A percentile compares a stretch with the other conserved stretches of the same genome.
These are phyloP conservation scores for Plenodomus biglobosus DNA, from an alignment of 2,329 filamentous ascomycete genomes.

Conservation along the genomic window DNA sequence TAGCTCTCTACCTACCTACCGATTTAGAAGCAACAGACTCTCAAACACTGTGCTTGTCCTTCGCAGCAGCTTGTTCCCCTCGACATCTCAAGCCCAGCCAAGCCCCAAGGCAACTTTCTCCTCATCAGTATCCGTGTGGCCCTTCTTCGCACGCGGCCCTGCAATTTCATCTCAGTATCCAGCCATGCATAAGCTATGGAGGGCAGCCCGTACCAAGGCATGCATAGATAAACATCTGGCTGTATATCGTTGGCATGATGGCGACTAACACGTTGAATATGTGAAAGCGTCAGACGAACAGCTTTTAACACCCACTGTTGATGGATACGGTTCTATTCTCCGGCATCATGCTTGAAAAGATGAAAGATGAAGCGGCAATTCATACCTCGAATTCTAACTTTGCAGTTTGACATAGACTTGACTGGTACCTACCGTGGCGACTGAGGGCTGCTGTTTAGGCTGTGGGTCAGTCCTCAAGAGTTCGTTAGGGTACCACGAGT, in stretches of 20 bases:
- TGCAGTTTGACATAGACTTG: too few species aligned
- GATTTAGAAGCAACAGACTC: too few species aligned
- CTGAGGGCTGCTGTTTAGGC: too few species aligned
- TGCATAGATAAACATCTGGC: too few species aligned
- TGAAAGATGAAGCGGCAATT: constrained; percentile 9
- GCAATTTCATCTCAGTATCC: not conserved
- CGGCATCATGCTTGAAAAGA: constrained; percentile 1
- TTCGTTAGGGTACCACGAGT: too few species aligned
- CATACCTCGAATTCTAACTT: constrained; percentile 1
- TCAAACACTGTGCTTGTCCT: not conserved
- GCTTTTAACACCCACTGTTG: not conserved
- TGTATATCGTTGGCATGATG: too few species aligned
- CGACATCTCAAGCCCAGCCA: not conserved
- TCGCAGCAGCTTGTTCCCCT: not conserved
- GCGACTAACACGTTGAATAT: too few species aligned
- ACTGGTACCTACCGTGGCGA: too few species aligned
- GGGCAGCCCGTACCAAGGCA: not conserved
- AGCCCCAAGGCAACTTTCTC: not conserved
- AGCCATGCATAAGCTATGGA: not conserved
- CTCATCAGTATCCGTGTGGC: not conserved
- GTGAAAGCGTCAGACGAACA: not conserved
- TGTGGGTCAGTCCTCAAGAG: too few species aligned
- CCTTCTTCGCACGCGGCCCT: not conserved
- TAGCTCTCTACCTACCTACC: too few species aligned
- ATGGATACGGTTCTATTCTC: not conserved